Evolutionary conservation across 2,329 filamentous ascomycete species (phyloP).

Genomic region (Didymella pinodella): DNA sequence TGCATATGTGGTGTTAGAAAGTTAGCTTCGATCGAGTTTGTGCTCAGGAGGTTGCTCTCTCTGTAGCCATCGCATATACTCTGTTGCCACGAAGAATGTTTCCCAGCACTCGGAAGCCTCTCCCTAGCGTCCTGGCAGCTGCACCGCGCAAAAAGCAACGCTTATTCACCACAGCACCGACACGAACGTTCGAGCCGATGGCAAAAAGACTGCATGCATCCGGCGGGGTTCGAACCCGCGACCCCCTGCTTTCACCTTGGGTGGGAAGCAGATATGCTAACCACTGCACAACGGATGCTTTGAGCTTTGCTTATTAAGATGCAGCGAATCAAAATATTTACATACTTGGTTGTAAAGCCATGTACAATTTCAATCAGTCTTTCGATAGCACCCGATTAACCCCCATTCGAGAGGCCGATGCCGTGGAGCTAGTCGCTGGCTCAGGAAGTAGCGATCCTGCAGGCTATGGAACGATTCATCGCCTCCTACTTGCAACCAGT

Average conservation of each 20-base stretch:
- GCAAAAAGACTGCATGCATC: slow-evolving; percentile 17
- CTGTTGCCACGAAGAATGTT: neutral
- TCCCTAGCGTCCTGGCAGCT: neutral
- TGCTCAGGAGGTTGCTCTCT: neutral
- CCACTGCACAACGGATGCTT: slow-evolving; percentile 49
- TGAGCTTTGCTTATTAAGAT: neutral
- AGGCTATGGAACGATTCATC: neutral
- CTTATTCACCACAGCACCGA: neutral
- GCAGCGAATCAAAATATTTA: neutral
- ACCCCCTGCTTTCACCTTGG: slow-evolving; percentile 32
- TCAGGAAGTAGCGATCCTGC: neutral
- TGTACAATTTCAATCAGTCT: too few species aligned
- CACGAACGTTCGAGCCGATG: neutral
- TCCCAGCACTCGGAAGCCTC: neutral
- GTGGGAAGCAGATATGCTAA: slow-evolving; percentile 53
- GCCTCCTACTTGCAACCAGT: neutral
- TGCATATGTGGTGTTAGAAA: neutral
- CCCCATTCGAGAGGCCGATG: too few species aligned
- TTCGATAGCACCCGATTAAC: too few species aligned
- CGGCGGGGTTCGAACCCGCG: slow-evolving; percentile 42
- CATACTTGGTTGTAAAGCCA: neutral
- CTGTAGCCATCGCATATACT: too few species aligned
- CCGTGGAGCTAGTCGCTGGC: neutral
- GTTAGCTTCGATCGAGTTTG: neutral
- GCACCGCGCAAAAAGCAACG: neutral